Conservation (phyloP, 768 basidiomycete species). For the Cystofilobasidium macerans region DNA sequence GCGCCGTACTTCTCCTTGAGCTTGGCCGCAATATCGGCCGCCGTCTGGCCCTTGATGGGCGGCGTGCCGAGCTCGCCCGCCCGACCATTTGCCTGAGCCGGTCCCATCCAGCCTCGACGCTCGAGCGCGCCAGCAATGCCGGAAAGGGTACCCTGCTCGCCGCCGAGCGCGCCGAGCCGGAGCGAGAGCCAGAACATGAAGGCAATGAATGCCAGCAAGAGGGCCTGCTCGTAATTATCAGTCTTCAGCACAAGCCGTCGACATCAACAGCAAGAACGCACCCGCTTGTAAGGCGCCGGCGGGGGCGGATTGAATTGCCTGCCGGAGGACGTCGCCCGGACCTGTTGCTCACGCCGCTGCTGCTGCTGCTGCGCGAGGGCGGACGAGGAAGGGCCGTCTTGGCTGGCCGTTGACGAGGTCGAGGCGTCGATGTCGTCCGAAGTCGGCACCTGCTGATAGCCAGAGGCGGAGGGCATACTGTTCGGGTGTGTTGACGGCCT, state of each 20-base stretch:
- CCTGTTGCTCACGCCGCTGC: neutral
- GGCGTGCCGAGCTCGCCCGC: neutral
- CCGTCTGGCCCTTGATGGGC: neutral
- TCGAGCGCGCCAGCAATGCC: neutral
- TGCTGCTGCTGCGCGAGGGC: neutral
- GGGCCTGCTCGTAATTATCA: slow-evolving; percentile 2
- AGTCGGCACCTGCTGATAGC: neutral
- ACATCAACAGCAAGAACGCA: neutral
- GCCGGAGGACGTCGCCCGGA: neutral
- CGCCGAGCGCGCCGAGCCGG: slow-evolving; percentile 2
- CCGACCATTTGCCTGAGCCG: neutral
- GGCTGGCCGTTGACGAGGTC: neutral
- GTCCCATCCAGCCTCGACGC: neutral
- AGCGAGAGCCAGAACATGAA: slow-evolving; percentile 20
- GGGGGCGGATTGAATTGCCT: neutral
- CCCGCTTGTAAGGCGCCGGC: neutral
- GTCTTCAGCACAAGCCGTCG: neutral
- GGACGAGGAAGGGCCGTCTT: neutral
- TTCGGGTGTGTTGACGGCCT: too few species aligned
- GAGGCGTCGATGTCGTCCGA: neutral
- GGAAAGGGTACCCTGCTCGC: neutral
- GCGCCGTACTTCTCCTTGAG: slow-evolving; percentile 16
- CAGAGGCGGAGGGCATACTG: neutral
- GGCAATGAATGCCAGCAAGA: slow-evolving; percentile 17
- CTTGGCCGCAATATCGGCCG: neutral